A percentile compares a stretch with the other conserved stretches of the same genome.
Conservation (phyloP, 768 basidiomycete genomes). For the Chiua virens region DNA sequence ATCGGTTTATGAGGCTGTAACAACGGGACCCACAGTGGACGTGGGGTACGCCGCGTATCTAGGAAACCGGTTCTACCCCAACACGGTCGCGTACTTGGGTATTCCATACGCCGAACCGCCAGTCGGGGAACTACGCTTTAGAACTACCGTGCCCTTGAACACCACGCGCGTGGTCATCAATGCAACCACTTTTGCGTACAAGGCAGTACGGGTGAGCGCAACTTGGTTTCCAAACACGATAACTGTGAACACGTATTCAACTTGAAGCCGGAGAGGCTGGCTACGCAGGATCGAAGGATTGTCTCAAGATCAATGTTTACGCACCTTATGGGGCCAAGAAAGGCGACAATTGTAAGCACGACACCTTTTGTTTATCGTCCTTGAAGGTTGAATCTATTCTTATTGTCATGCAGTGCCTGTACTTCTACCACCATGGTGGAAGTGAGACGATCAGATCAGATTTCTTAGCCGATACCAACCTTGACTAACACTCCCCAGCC, state of each 20-base stretch:
- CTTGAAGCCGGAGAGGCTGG: conserved; percentile 60
- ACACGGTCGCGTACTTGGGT: conserved; percentile 57
- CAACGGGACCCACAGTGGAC: conserved; percentile 41
- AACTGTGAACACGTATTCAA: neutral
- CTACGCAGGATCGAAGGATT: conserved; percentile 67
- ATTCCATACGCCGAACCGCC: conserved; percentile 47
- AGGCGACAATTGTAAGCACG: conserved; percentile 45
- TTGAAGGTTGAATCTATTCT: neutral
- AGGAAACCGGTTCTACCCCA: conserved; percentile 51
- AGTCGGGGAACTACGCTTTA: conserved; percentile 39
- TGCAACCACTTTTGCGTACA: conserved; percentile 60
- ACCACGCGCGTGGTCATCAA: conserved; percentile 51
- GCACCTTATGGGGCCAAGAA: conserved; percentile 47
- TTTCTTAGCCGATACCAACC: neutral
- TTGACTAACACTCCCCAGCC: conserved; percentile 31
- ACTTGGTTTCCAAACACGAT: neutral
- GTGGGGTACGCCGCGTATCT: conserved; percentile 59
- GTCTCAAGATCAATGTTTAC: conserved; percentile 67
- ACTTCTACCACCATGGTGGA: conserved; percentile 43
- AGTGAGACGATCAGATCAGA: conserved; percentile 13
- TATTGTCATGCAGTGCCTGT: conserved; percentile 33
- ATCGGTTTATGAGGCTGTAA: conserved; percentile 1
- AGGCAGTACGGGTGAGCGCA: conserved; percentile 46
- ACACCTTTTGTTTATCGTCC: neutral
- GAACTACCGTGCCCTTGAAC: conserved; percentile 53